Conservation (phyloP, 2,329 filamentous ascomycete species). For the Fusarium nygamai region DNA sequence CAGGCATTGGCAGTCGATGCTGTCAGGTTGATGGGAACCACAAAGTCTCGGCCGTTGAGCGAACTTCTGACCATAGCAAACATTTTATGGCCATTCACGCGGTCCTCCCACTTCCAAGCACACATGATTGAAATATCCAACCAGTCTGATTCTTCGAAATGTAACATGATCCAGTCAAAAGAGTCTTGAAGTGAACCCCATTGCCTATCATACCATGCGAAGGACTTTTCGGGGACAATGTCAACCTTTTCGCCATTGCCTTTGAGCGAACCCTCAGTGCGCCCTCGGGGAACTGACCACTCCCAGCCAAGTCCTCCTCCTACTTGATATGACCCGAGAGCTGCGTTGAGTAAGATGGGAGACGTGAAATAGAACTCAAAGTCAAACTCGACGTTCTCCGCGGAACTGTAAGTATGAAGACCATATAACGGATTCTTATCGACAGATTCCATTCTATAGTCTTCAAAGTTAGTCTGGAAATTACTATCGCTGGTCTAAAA, state of each 20-base stretch:
- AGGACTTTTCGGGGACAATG: background rate
- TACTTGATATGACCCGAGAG: background rate
- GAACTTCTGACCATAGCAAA: background rate
- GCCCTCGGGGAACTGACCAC: background rate
- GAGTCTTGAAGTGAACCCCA: background rate
- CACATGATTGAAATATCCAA: background rate
- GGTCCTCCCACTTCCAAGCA: background rate
- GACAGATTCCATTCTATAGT: background rate
- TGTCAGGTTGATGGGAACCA: background rate
- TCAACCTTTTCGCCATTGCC: background rate
- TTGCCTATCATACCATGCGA: background rate
- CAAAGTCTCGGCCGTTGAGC: background rate
- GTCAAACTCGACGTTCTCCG: background rate
- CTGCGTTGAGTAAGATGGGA: background rate
- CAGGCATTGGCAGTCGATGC: background rate
- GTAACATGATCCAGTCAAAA: background rate
- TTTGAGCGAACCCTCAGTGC: background rate
- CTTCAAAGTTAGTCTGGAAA: background rate
- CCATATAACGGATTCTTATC: background rate
- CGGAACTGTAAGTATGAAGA: background rate
- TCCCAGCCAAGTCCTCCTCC: background rate
- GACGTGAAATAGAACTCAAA: background rate
- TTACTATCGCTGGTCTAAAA: background rate
- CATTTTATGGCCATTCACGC: background rate
- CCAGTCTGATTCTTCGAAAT: background rate